Conservation (phyloP, 176 grass and related monocot genomes). For the Cenchrus fungigraminus region DNA sequence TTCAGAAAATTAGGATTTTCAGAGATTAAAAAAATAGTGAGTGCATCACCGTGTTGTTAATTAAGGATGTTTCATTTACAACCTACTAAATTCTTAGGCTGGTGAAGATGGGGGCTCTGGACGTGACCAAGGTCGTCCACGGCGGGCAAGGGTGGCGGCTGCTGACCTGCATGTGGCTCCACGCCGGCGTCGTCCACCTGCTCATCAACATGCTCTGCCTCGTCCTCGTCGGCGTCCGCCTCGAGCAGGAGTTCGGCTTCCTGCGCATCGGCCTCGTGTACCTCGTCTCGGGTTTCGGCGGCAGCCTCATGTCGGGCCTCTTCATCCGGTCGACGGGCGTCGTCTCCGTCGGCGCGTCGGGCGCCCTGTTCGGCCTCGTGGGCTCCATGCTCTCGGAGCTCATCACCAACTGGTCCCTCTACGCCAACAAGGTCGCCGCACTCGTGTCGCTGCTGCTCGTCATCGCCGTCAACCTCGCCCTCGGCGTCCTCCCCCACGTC, state of each 20-base stretch:
- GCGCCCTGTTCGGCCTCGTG: slow-evolving; percentile 87
- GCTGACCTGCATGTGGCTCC: slow-evolving; percentile 79
- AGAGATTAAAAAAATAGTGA: no score
- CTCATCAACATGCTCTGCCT: slow-evolving; percentile 88
- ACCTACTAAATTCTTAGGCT: slow-evolving; percentile 37
- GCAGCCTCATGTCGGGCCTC: slow-evolving; percentile 80
- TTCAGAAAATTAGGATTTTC: background rate
- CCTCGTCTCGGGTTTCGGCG: slow-evolving; percentile 77
- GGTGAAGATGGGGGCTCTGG: slow-evolving; percentile 81
- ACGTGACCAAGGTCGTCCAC: slow-evolving; percentile 64
- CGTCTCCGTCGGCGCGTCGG: slow-evolving; percentile 89
- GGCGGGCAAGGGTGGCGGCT: slow-evolving; percentile 77
- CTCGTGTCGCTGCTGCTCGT: slow-evolving; percentile 61
- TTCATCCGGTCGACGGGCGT: slow-evolving; percentile 56
- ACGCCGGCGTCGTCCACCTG: slow-evolving; percentile 80
- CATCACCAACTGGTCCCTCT: slow-evolving; percentile 91
- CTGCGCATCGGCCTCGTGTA: slow-evolving; percentile 74
- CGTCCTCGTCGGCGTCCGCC: slow-evolving; percentile 68
- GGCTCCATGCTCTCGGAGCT: slow-evolving; percentile 96
- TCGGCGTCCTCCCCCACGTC: slow-evolving; percentile 76
- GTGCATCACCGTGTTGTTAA: no score
- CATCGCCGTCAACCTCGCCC: slow-evolving; percentile 71
- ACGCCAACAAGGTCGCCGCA: slow-evolving; percentile 83
- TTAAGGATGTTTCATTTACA: no score
- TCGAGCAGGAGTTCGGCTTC: slow-evolving; percentile 90